Conservation (phyloP, 352 stramenopile genomes). For the Elongisporangium undulatum region DNA sequence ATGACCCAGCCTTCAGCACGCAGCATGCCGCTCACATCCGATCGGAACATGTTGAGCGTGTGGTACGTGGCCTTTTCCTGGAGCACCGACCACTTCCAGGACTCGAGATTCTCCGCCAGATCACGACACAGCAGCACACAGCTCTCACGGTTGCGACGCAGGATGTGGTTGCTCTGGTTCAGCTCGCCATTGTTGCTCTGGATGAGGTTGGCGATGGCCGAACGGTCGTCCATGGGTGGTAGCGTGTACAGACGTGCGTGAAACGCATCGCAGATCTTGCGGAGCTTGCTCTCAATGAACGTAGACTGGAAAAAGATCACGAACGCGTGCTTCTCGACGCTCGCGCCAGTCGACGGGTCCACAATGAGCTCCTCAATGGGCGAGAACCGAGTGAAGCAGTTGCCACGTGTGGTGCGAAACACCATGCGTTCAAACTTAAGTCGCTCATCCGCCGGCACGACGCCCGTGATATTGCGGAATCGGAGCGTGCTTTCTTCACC, state of each 20-base stretch:
- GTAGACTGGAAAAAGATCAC: slow-evolving; percentile 98
- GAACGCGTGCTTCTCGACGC: slow-evolving; percentile 86
- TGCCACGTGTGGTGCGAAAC: slow-evolving; percentile 97
- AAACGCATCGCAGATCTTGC: slow-evolving; percentile 99
- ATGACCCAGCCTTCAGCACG: slow-evolving; percentile 97
- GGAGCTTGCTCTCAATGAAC: slow-evolving; percentile 97
- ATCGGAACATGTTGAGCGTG: slow-evolving; percentile 97
- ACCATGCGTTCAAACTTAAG: slow-evolving; percentile 98
- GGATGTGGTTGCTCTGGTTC: slow-evolving; percentile 94
- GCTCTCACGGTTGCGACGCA: slow-evolving; percentile 95
- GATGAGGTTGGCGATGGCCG: slow-evolving; percentile 83
- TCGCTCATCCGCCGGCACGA: slow-evolving; percentile 92
- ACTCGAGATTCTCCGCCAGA: slow-evolving; percentile 91
- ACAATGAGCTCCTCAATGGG: slow-evolving; percentile 90
- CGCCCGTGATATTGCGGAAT: slow-evolving; percentile 93
- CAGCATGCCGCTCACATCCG: slow-evolving; percentile 96
- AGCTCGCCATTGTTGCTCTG: slow-evolving; percentile 93
- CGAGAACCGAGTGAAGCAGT: slow-evolving; percentile 97
- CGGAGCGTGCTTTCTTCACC: slow-evolving; percentile 61
- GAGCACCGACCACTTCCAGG: slow-evolving; percentile 97
- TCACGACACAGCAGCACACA: slow-evolving; percentile 93
- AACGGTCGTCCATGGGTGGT: slow-evolving; percentile 92
- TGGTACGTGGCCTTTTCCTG: slow-evolving; percentile 98
- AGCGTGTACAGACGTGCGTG: slow-evolving; percentile 94
- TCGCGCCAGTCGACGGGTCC: slow-evolving; percentile 85